Percentiles rank a stretch among this genome's conserved stretches.
These are phyloP conservation scores for Saccharomycopsis capsularis DNA, from an alignment of 805 yeast species.

Conservation along the genomic window DNA sequence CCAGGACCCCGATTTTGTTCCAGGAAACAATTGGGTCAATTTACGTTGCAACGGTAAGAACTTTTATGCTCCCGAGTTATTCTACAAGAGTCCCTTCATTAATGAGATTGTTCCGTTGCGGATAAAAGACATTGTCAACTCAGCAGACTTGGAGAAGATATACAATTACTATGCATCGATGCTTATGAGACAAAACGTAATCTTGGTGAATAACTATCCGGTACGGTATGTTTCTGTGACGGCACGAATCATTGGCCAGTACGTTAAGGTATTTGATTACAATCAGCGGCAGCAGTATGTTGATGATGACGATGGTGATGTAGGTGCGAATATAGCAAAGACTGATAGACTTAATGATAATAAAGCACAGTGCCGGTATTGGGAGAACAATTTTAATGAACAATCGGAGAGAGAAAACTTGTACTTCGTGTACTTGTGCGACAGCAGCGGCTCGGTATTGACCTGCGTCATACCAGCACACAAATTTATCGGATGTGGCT, in stretches of 20 bases:
- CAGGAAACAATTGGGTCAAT: slow-evolving; percentile 16
- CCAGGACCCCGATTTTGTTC: no score
- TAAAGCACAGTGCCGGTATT: no score
- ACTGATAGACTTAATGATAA: no score
- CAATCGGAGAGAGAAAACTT: slow-evolving; percentile 1
- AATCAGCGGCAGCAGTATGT: not conserved
- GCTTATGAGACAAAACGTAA: slow-evolving; percentile 3
- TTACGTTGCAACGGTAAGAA: not conserved
- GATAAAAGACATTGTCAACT: slow-evolving; percentile 11
- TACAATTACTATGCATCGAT: slow-evolving; percentile 8
- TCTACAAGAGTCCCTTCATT: slow-evolving; percentile 11
- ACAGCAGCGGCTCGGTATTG: slow-evolving; percentile 13
- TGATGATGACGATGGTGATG: not conserved
- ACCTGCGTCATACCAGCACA: slow-evolving; percentile 12
- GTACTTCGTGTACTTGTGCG: slow-evolving; percentile 10
- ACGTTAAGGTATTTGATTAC: not conserved
- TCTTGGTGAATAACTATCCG: slow-evolving; percentile 19
- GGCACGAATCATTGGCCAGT: slow-evolving; percentile 15
- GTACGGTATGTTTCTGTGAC: slow-evolving; percentile 9
- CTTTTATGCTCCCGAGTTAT: slow-evolving; percentile 17
- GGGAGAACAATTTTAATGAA: no score
- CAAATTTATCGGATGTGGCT: slow-evolving; percentile 13
- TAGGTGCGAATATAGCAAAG: no score
- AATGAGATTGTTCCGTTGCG: slow-evolving; percentile 15
- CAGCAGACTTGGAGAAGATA: slow-evolving; percentile 12